Percentiles rank a stretch among this genome's conserved stretches.
Conservation (phyloP, 2,329 filamentous ascomycete genomes). For the Penicillium vulpinum region DNA sequence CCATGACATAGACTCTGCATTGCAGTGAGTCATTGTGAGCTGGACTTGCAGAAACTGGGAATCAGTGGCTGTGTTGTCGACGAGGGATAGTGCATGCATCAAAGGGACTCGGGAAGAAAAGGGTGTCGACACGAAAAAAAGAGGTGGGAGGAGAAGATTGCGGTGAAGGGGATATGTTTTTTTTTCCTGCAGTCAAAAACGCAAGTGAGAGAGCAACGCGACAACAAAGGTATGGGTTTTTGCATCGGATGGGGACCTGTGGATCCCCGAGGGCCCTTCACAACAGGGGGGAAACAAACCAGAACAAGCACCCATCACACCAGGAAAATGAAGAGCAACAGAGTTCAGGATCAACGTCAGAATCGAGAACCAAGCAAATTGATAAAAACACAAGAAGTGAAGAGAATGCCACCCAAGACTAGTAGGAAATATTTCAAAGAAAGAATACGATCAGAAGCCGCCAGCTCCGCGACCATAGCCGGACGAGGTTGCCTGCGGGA, state of each 20-base stretch:
- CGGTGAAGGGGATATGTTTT: background rate
- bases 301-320: conserved; percentile 6
- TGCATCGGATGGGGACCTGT: conserved; percentile 5
- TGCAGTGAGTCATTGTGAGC: background rate
- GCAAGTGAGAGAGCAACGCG: conserved; percentile 6
- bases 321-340: conserved; percentile 7
- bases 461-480: conserved; percentile 20
- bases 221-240: conserved; percentile 2
- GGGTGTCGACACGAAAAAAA: conserved; percentile 1
- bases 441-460: conserved; percentile 33
- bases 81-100: conserved; percentile 1
- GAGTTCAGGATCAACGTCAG: background rate
- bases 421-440: conserved; percentile 23
- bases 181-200: conserved; percentile 4
- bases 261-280: conserved; percentile 2
- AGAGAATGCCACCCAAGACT: conserved; percentile 27
- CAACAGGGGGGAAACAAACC: conserved; percentile 7
- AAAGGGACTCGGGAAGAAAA: background rate
- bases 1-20: background rate
- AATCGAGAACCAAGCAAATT: conserved; percentile 4
- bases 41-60: background rate
- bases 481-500: conserved; percentile 14
- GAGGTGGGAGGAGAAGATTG: background rate
- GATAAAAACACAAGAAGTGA: conserved; percentile 18
- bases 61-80: background rate